Evolutionary conservation across 768 basidiomycete genomes (phyloP).

Genomic region (Psilocybe sp.): DNA sequence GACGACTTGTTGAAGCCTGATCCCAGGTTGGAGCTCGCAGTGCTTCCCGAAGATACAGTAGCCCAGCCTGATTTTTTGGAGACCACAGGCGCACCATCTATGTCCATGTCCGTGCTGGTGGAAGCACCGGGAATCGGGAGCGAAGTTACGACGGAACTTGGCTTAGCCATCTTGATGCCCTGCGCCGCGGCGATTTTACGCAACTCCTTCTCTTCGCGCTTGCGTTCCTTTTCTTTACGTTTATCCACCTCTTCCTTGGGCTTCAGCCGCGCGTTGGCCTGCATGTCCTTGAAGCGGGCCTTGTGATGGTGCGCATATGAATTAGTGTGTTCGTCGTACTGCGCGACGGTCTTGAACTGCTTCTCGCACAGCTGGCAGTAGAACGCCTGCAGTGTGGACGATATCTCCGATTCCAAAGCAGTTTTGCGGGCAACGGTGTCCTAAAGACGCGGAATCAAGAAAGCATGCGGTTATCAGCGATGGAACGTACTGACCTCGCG

Average conservation of each 20-base stretch:
- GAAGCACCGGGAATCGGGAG: constrained; percentile 18
- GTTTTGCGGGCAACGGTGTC: constrained; percentile 60
- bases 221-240: constrained; percentile 82
- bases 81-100: constrained; percentile 17
- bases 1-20: constrained; percentile 44
- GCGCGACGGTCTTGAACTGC: constrained; percentile 82
- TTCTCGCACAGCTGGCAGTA: constrained; percentile 85
- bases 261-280: constrained; percentile 66
- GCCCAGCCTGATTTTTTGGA: constrained; percentile 54
- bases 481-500: constrained; percentile 54
- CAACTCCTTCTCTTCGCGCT: constrained; percentile 82
- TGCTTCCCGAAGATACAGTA: constrained; percentile 25
- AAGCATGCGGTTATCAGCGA: not conserved
- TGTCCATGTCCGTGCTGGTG: constrained; percentile 22
- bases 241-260: constrained; percentile 67
- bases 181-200: constrained; percentile 80
- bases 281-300: constrained; percentile 79
- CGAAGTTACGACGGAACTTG: constrained; percentile 5
- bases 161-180: constrained; percentile 68
- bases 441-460: constrained; percentile 30
- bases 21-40: constrained; percentile 16
- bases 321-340: constrained; percentile 88
- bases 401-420: constrained; percentile 68
- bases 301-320: constrained; percentile 88
- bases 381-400: constrained; percentile 65